These are phyloP conservation scores for Diplodia scrobiculata DNA, from an alignment of 2,329 filamentous ascomycete genomes.

Conservation along the genomic window DNA sequence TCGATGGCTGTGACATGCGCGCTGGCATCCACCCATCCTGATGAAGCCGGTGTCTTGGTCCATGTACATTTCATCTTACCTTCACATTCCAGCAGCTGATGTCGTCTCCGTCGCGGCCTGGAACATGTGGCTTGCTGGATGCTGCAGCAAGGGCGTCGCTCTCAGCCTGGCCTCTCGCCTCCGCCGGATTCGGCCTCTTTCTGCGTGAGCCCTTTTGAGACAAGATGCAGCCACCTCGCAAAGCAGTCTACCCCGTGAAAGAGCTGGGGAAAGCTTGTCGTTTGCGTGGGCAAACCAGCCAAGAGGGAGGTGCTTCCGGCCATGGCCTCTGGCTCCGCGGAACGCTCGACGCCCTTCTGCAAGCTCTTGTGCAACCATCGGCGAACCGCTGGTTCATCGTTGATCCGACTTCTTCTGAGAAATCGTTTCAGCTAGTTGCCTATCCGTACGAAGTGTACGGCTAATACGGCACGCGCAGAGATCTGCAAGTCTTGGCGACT, in stretches of 20 bases:
- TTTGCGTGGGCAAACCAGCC: slow-evolving; percentile 1
- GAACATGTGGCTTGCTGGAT: not conserved
- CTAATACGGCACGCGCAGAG: not conserved
- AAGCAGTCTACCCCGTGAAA: not conserved
- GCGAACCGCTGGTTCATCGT: too few species aligned
- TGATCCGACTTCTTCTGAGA: too few species aligned
- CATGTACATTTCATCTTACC: not conserved
- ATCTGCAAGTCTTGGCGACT: not conserved
- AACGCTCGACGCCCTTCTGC: not conserved
- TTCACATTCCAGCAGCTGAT: not conserved
- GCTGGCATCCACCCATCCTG: not conserved
- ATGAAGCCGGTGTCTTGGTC: not conserved
- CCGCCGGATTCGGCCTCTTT: slow-evolving; percentile 2
- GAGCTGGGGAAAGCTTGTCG: slow-evolving; percentile 17
- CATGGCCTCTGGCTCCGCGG: not conserved
- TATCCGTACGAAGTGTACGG: not conserved
- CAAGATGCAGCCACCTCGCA: slow-evolving; percentile 1
- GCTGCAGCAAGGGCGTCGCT: slow-evolving; percentile 1
- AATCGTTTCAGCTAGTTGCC: not conserved
- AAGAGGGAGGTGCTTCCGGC: not conserved
- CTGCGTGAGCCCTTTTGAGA: not conserved
- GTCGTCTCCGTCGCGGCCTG: not conserved
- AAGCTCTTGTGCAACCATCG: too few species aligned
- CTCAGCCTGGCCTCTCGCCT: not conserved
- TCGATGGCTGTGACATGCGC: not conserved